A percentile compares a stretch with the other conserved stretches of the same genome.
phyloP scores from a whole-genome alignment of 805 yeast species.

The Wickerhamomyces alni region DNA sequence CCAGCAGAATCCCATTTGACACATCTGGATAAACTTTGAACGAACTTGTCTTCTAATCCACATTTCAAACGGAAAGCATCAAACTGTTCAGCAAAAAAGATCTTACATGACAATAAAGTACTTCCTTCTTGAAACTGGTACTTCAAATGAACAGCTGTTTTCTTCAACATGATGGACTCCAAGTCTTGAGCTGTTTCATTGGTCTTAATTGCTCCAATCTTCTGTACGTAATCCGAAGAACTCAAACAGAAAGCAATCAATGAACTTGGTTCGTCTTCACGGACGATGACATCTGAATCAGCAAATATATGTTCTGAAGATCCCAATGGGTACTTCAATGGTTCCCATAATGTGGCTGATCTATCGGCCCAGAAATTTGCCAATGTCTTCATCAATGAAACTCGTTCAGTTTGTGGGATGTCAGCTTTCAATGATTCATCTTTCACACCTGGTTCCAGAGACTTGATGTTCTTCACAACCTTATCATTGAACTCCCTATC shows the following conservation, averaged over 20 bases:
- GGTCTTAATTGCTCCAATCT: constrained; percentile 33
- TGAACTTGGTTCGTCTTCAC: constrained; percentile 97
- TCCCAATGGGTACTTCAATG: constrained; percentile 72
- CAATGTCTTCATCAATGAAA: constrained; percentile 74
- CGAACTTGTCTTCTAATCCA: constrained; percentile 65
- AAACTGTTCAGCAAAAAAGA: constrained; percentile 93
- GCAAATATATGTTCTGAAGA: constrained; percentile 87
- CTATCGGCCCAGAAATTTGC: constrained; percentile 97
- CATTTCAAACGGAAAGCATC: constrained; percentile 88
- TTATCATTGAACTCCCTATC: constrained; percentile 7
- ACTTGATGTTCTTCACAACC: constrained; percentile 4
- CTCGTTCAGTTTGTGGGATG: constrained; percentile 52
- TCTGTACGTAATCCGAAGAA: constrained; percentile 72
- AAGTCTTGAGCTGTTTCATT: constrained; percentile 23
- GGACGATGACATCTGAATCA: constrained; percentile 86
- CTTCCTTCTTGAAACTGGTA: constrained; percentile 87
- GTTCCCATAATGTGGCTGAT: constrained; percentile 93
- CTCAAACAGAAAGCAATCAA: constrained; percentile 88
- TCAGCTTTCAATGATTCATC: constrained; percentile 14
- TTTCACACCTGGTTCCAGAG: constrained; percentile 12
- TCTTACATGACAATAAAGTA: constrained; percentile 82
- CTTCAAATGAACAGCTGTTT: constrained; percentile 83
- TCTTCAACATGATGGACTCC: constrained; percentile 70
- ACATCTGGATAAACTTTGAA: constrained; percentile 89
- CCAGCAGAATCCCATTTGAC: constrained; percentile 95